Base-by-base conservation (phyloP, 2,329 filamentous ascomycete species). In the Macrophomina phaseolina region DNA sequence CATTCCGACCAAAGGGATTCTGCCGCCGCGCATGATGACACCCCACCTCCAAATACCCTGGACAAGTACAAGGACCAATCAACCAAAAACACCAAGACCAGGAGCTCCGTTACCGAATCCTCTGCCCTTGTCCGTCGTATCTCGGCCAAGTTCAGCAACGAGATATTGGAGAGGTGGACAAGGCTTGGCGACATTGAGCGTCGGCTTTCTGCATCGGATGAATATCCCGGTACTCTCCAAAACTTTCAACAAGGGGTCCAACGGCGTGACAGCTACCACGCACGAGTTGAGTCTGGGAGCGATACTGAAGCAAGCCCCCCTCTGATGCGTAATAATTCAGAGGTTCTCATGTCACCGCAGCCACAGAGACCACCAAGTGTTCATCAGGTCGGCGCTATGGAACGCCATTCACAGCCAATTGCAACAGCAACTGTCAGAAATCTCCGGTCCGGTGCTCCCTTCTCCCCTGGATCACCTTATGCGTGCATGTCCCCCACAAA, bases 241-340 rank as follows among this genome's bases (percentile, higher is more conserved):
- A 77, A 78, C 63, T 71, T 76, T 3, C 76, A 72, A 30, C 75
- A 78, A 0, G 75, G 77, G 42, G 77, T 76, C 8, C 76, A 68
- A 16, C 63, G 76, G 40, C 75, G 73, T 42, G 76, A 78, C 38
- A 75, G 77, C 46, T 73, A 77, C 71, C 74, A 9, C 67, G 70
- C 64, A 70, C 72, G 11, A 70, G 71, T 40, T 68, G 60, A 55
- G n/a, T 40, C 32, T 7, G 61, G 46, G 12, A 62, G 46, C 18
- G 61, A 52, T 18, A 32, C 7, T 14, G 64, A 66, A 23, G 6
- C 34, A 2, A 61, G 45, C 7, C 55, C 64, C 8, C 1, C 9
- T 3, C 12, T 36, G 32, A 34, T 49, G 38, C 48, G 56, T 14
- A 63, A 34, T 8, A 28, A 42, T 23, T 51, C 56, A 5, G 56